Conservation (phyloP, 441 rosid genomes). For the Metrosideros polymorpha region DNA sequence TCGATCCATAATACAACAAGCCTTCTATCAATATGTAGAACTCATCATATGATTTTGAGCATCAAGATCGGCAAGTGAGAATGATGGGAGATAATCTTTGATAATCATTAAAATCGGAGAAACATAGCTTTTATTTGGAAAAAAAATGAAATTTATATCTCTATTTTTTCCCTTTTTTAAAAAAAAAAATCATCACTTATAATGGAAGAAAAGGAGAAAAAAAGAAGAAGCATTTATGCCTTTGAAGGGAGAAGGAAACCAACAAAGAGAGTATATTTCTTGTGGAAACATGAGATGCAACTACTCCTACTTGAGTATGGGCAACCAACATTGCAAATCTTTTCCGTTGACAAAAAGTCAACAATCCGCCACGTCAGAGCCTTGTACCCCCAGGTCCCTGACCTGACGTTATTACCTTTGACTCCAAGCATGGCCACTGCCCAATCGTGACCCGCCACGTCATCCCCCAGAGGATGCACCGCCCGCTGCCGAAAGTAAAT, state of each 20-base stretch:
- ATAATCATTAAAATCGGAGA: too few relatives aligned
- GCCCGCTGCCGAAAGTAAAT: neutral
- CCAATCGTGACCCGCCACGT: neutral
- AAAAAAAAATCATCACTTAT: neutral
- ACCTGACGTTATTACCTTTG: neutral
- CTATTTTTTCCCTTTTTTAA: neutral
- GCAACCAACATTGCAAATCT: neutral
- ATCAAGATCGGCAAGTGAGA: neutral
- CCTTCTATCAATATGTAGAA: neutral
- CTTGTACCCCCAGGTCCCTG: neutral
- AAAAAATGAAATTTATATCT: neutral
- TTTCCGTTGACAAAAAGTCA: neutral
- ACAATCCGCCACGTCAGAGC: neutral
- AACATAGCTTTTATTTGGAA: neutral
- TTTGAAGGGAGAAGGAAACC: neutral
- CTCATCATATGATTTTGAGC: neutral
- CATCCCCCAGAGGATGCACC: neutral
- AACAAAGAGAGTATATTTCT: neutral
- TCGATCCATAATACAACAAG: fast-evolving
- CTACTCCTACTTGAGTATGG: neutral
- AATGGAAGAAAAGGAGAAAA: neutral
- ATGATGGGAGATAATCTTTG: neutral
- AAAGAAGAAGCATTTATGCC: neutral
- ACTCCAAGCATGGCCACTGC: neutral
- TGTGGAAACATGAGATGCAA: neutral